Evolutionary conservation across 2,329 filamentous ascomycete species (phyloP), one percentile per base, ranked within the genome.

Genomic region (Drechslera avenae): DNA sequence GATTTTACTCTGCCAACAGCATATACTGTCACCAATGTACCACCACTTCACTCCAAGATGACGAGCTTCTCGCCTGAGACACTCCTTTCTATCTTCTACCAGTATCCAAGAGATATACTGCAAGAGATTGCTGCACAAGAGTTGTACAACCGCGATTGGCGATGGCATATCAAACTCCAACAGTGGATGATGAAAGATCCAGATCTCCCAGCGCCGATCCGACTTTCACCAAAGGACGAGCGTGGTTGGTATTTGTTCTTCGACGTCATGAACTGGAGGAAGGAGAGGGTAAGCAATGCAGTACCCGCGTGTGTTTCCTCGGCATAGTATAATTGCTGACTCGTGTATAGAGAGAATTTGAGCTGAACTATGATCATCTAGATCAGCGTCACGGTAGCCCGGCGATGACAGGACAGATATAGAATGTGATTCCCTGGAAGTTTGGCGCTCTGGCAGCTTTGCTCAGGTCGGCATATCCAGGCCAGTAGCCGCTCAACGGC

Each of bases 11-110:
- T 88, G 8, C 86, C 86, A 4, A 75, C 78, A 32, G 86, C 85
- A 52, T 88, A 88, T 67, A 84, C 79, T 9, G 86, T 88, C 8
- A 82, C 80, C 48, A 88, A 88, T 62, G 84, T 88, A 9, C 85
- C 86, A 42, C 79, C 82, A 6, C 74, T 87, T 16, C 78, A 82
- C 46, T 76, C 78, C 39, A 83, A 84, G 51, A 82, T 86, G 58
- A 73, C 77, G 3, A 81, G 80, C 46, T 86, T 86, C 69, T 81
- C 78, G 34, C 79, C 84, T 57, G 86, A 88, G 67, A 88, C 86
- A 0, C 76, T 88, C 4, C 86, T 88, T 67, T 85, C 84, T 65
- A 86, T 88, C 52, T 88, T 88, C 77, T 88, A 87, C 73, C 85
- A 83, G 56, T 82, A 84, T 75, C 84, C 85, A 12, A 77, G 83